A percentile compares a stretch with the other conserved stretches of the same genome.
These are phyloP conservation scores for Fusarium citri DNA, from an alignment of 2,329 filamentous ascomycete species.

Conservation along the genomic window DNA sequence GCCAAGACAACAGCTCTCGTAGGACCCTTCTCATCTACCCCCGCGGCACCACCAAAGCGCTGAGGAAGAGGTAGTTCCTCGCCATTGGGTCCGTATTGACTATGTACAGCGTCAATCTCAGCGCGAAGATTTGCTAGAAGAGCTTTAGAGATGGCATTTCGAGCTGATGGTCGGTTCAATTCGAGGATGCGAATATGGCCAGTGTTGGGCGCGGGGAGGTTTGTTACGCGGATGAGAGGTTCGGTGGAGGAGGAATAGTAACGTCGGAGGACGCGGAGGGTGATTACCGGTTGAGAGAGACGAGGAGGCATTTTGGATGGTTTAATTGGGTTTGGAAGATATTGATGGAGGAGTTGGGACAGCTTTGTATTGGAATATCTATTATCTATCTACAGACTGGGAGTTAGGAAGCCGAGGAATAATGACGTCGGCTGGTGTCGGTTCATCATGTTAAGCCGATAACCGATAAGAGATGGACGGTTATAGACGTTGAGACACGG, in stretches of 20 bases:
- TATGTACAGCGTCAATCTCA: conserved; percentile 78
- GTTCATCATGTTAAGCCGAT: conserved; percentile 39
- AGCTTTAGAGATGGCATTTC: conserved; percentile 89
- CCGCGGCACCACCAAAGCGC: conserved; percentile 60
- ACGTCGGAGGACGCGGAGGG: conserved; percentile 40
- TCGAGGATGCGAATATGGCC: conserved; percentile 91
- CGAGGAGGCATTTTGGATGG: conserved; percentile 50
- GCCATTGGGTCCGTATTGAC: conserved; percentile 67
- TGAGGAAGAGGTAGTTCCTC: conserved; percentile 60
- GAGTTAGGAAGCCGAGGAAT: conserved; percentile 22
- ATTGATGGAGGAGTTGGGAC: neutral
- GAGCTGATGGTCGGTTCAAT: conserved; percentile 83
- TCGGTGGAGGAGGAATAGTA: conserved; percentile 60
- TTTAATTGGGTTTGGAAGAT: neutral
- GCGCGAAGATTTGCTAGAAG: conserved; percentile 78
- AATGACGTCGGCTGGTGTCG: conserved; percentile 41
- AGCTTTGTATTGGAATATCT: neutral
- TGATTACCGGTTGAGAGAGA: conserved; percentile 35
- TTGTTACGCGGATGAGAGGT: conserved; percentile 75
- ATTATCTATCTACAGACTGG: neutral
- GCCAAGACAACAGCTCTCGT: conserved; percentile 87
- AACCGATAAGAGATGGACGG: conserved; percentile 33
- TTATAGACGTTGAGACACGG: conserved; percentile 1
- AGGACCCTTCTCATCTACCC: conserved; percentile 60
- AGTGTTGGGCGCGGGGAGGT: conserved; percentile 79